phyloP scores from a whole-genome alignment of 176 grass and related monocot genomes.

The Phragmites australis region DNA sequence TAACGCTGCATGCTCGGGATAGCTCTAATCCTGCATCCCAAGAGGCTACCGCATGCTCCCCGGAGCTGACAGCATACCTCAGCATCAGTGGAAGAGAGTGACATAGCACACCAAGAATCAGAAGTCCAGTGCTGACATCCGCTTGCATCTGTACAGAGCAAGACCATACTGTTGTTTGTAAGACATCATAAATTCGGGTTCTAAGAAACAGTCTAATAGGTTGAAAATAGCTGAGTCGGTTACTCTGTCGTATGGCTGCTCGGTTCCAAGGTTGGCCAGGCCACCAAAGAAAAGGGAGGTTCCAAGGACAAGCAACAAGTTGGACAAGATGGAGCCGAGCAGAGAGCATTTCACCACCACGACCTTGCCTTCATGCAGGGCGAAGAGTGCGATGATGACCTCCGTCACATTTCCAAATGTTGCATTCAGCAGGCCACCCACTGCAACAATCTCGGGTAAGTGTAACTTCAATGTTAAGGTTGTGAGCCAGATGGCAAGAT shows the following conservation, averaged over 20 bases:
- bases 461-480: not conserved
- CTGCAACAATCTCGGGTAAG: conserved; percentile 30
- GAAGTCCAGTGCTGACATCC: conserved; percentile 76
- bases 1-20: conserved; percentile 72
- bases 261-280: conserved; percentile 59
- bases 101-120: conserved; percentile 72
- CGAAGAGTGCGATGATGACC: conserved; percentile 83
- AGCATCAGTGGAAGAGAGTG: conserved; percentile 74
- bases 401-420: conserved; percentile 95
- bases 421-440: conserved; percentile 87
- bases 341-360: conserved; percentile 87
- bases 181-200: not conserved
- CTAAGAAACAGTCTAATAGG: not conserved
- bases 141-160: conserved; percentile 62
- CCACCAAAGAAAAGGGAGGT: conserved; percentile 80
- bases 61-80: conserved; percentile 46
- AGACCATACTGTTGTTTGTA: not conserved
- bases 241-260: conserved; percentile 54
- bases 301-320: conserved; percentile 87
- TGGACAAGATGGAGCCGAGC: conserved; percentile 84
- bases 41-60: conserved; percentile 28
- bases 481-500: not conserved
- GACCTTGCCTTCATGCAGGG: conserved; percentile 62
- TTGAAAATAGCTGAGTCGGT: not conserved
- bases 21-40: conserved; percentile 51